Evolutionary conservation across 306 rosid genomes (phyloP), one percentile per base, ranked within the genome.

Genomic region (Cucumis hystrix): DNA sequence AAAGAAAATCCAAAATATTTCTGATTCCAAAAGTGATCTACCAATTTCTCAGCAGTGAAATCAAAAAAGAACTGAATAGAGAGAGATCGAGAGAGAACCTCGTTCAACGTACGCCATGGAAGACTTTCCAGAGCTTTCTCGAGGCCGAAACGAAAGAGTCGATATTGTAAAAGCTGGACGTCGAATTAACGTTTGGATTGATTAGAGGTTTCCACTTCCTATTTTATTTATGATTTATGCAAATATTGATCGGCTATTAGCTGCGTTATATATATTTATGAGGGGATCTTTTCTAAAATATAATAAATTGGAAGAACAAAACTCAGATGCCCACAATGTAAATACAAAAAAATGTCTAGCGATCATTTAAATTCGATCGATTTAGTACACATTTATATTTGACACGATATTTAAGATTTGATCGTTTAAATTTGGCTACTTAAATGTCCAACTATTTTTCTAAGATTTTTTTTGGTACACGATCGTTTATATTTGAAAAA

Each of bases 31-130:
- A n/a, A 18, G 17, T 35, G 3, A 66, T 21, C 18, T 18, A 13
- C 59, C 6, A 20, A 20, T 25, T 64, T 6, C 17, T 11, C 11
- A 3, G 12, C 12, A 74, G 6, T 9, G 21, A 14, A 18, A 40
- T 16, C 11, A n/a, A 62, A 12, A 23, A 6, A 41, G 6, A 70
- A 25, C 4, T 13, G 14, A 25, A 17, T 25, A 59, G 70, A 63
- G 52, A 59, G 70, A 63, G 52, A 74, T 58, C 17, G 51, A 56
- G 33, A 51, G 16, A 65, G 28, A 73, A 86, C 89, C 91, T 82
- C 86, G 79, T 62, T 88, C 91, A 9, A 88, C 85, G 78, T 82
- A 88, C 37, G 91, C 87, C 88, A 88, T 88, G 43, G 76, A 18
- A 37, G 77, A 64, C 12, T 56, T 67, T 69, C 69, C 70, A 70